phyloP scores from a whole-genome alignment of 2,329 filamentous ascomycete species.

The Bertia moriformis region DNA sequence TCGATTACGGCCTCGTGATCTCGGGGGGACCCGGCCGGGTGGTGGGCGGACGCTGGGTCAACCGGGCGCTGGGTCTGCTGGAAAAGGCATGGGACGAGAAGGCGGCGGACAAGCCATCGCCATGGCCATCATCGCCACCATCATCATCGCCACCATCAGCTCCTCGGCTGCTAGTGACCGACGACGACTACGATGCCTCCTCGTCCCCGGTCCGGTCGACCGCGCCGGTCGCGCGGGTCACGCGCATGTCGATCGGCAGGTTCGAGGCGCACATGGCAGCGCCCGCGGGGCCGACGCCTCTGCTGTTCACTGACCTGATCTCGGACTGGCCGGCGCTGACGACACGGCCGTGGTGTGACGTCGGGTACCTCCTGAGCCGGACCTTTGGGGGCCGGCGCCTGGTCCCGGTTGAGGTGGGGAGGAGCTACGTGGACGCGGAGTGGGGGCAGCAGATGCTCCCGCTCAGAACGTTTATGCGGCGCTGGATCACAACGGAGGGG shows the following conservation, averaged over 20 bases:
- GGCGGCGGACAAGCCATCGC: constrained; percentile 3
- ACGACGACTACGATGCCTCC: background rate
- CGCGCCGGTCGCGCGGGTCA: constrained; percentile 23
- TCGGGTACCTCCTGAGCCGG: constrained; percentile 55
- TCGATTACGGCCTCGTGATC: constrained; percentile 68
- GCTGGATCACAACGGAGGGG: constrained; percentile 5
- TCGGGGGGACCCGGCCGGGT: constrained; percentile 43
- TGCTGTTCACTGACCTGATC: too few species aligned
- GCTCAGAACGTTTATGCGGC: constrained; percentile 50
- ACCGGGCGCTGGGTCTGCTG: constrained; percentile 30
- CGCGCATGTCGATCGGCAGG: constrained; percentile 33
- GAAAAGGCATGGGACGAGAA: constrained; percentile 10
- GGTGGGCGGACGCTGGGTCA: constrained; percentile 34
- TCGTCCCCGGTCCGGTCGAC: constrained; percentile 17
- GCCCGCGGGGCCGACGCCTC: too few species aligned
- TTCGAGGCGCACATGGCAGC: constrained; percentile 37
- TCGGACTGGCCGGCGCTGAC: constrained; percentile 67
- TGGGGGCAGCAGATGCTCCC: constrained; percentile 74
- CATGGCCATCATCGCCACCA: too few species aligned
- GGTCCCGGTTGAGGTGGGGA: constrained; percentile 73
- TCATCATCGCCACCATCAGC: background rate
- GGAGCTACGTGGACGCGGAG: constrained; percentile 71
- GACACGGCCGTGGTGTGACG: constrained; percentile 54
- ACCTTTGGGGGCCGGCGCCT: constrained; percentile 67
- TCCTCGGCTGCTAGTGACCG: too few species aligned